phyloP scores from a whole-genome alignment of 768 basidiomycete species.

The Gelatoporia subvermispora region DNA sequence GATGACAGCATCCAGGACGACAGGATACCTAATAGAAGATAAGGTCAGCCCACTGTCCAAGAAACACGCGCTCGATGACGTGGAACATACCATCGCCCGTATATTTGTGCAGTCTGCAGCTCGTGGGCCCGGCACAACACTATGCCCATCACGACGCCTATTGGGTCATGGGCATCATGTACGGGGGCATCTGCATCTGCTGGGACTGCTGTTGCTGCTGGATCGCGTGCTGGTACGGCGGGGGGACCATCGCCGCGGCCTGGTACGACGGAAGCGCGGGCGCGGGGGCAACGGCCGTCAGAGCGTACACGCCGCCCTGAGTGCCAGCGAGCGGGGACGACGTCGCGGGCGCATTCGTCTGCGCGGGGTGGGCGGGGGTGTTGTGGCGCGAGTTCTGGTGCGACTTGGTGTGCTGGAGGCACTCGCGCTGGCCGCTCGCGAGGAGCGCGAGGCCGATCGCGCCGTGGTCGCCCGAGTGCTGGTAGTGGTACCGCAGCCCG shows the following conservation, averaged over 20 bases:
- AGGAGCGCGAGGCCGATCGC: constrained; percentile 81
- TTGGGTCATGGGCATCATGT: constrained; percentile 5
- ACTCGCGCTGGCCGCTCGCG: constrained; percentile 67
- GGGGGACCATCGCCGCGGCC: background rate
- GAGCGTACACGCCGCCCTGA: too few relatives aligned
- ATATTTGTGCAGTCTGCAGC: constrained; percentile 27
- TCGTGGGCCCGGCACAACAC: too few relatives aligned
- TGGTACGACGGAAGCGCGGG: constrained; percentile 6
- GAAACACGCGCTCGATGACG: background rate
- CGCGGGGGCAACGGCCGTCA: constrained; percentile 5
- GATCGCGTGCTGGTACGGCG: background rate
- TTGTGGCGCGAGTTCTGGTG: constrained; percentile 16
- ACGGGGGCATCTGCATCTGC: constrained; percentile 1
- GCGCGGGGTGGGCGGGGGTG: constrained; percentile 14
- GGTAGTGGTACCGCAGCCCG: constrained; percentile 90
- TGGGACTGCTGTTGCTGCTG: background rate
- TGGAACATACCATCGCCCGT: constrained; percentile 33
- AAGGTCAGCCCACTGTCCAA: background rate
- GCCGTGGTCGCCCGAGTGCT: constrained; percentile 94
- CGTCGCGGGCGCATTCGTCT: constrained; percentile 3
- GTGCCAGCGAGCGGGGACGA: constrained; percentile 9
- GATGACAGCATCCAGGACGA: constrained; percentile 66
- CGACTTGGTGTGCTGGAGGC: constrained; percentile 30
- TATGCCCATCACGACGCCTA: background rate
- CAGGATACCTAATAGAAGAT: constrained; percentile 49